A percentile compares a stretch with the other conserved stretches of the same genome.
These are phyloP conservation scores for Pneumocystis oryctolagi DNA, from an alignment of 1,139 yeast genomes.

Conservation along the genomic window DNA sequence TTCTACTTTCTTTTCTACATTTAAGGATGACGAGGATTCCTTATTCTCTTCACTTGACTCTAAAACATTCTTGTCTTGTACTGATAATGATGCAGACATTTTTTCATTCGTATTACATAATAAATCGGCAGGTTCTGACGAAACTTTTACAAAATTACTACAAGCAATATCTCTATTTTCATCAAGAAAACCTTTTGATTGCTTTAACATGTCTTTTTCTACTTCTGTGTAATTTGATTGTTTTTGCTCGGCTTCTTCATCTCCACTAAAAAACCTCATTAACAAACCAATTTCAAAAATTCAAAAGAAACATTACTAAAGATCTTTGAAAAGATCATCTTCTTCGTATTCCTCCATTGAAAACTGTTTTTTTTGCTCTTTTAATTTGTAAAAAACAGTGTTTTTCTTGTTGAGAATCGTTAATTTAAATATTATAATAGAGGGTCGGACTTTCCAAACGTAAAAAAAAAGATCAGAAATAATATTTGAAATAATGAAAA, in stretches of 20 bases:
- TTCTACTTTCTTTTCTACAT: background rate
- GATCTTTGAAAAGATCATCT: conserved; percentile 68
- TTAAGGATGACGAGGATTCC: background rate
- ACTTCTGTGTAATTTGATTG: conserved; percentile 3
- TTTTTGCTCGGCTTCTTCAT: conserved; percentile 17
- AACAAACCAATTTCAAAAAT: background rate
- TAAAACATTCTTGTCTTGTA: background rate
- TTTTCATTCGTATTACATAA: conserved; percentile 4
- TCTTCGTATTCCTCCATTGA: conserved; percentile 36
- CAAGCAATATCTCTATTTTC: background rate
- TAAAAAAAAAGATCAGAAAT: background rate
- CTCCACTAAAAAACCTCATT: conserved; percentile 20
- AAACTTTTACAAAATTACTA: background rate
- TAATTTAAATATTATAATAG: too few species aligned
- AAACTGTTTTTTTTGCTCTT: background rate
- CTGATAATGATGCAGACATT: conserved; percentile 1
- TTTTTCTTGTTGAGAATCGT: background rate
- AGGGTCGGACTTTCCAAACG: background rate
- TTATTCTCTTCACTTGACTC: background rate
- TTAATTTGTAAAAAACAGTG: background rate
- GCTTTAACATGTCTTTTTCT: too few species aligned
- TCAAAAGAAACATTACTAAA: conserved; percentile 32
- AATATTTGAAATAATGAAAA: background rate
- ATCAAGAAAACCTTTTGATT: background rate
- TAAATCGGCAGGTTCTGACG: conserved; percentile 3